Evolutionary conservation across 306 rosid genomes (phyloP).

Genomic region (Castanea mollissima): DNA sequence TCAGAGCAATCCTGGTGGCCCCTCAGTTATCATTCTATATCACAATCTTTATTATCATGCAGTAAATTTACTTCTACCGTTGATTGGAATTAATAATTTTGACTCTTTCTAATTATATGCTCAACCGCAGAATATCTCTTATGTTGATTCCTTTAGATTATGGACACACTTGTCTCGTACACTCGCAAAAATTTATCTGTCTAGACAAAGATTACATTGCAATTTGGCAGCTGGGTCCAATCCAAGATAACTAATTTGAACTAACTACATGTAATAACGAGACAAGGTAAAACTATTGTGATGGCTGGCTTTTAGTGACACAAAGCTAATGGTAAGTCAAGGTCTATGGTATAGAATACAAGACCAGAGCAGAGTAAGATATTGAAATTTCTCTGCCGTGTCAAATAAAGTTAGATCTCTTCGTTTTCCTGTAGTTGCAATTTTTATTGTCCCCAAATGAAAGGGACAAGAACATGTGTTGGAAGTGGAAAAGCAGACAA

Average conservation of each 20-base stretch:
- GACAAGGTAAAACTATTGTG: slow-evolving; percentile 12
- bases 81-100: neutral
- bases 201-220: neutral
- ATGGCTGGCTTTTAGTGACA: neutral
- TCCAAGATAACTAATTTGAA: too few relatives aligned
- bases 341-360: slow-evolving; percentile 2
- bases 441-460: slow-evolving; percentile 36
- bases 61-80: neutral
- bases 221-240: too few relatives aligned
- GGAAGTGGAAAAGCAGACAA: slow-evolving; percentile 28
- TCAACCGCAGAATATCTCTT: neutral
- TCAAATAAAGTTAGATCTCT: neutral
- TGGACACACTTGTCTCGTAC: neutral
- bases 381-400: neutral
- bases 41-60: neutral
- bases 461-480: slow-evolving; percentile 14
- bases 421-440: neutral
- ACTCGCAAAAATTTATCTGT: neutral
- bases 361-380: neutral
- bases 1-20: neutral
- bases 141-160: neutral
- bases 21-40: neutral
- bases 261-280: neutral
- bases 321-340: slow-evolving; percentile 23
- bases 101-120: neutral